phyloP scores from a whole-genome alignment of 192 early-diverging fungal species.

The Linnemannia schmuckeri region DNA sequence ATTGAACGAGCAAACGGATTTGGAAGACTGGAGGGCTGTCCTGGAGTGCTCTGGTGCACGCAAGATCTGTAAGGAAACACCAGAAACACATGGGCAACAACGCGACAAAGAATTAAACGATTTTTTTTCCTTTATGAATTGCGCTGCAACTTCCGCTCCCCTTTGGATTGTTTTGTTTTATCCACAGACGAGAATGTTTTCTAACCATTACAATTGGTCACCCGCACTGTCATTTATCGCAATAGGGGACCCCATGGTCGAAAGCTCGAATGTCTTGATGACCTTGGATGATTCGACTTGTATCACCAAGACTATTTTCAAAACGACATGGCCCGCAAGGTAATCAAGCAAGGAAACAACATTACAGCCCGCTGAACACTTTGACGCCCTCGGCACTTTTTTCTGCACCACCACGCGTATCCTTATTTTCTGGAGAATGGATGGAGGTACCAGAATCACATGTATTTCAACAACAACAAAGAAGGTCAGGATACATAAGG shows the following conservation, averaged over 20 bases:
- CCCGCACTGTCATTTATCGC: not conserved
- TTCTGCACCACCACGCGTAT: not conserved
- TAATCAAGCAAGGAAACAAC: not conserved
- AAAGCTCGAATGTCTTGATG: slow-evolving; percentile 55
- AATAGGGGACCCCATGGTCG: slow-evolving; percentile 58
- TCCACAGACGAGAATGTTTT: slow-evolving; percentile 3
- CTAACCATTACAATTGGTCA: slow-evolving; percentile 8
- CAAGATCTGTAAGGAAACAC: slow-evolving; percentile 44
- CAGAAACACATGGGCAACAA: not conserved
- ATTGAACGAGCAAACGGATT: slow-evolving; percentile 56
- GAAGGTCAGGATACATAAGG: not conserved
- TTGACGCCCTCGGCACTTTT: not conserved
- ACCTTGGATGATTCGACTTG: slow-evolving; percentile 54
- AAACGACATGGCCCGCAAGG: slow-evolving; percentile 57
- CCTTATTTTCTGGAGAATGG: not conserved
- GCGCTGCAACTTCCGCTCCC: not conserved
- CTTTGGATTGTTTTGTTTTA: not conserved
- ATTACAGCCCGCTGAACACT: not conserved
- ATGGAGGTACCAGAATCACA: not conserved
- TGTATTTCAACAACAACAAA: not conserved
- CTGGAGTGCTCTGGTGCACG: slow-evolving; percentile 54
- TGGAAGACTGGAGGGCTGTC: slow-evolving; percentile 57
- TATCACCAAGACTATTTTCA: slow-evolving; percentile 57
- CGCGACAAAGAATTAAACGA: slow-evolving; percentile 3
- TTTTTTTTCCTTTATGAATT: not conserved